Base-by-base conservation (phyloP, 768 basidiomycete species). In the Boletus huronensis region DNA sequence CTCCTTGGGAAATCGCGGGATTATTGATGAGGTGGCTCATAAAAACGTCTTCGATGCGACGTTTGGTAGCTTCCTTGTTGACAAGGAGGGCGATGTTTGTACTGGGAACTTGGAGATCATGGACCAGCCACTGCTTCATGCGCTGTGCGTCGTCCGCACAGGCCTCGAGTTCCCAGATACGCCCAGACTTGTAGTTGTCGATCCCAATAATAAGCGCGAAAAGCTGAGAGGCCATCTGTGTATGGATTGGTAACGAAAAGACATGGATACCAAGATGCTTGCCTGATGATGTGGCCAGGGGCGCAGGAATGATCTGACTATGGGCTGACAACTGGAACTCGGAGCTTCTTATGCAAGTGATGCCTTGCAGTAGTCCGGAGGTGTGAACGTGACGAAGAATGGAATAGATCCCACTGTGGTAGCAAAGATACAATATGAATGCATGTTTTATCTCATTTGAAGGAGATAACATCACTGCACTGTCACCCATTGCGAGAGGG, bases 191-290 rank as follows among this genome's bases (percentile, higher is more conserved):
- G 74, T 88, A 88, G 61, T 75, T 74, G 71, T 88, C 84, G 57
- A 88, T 80, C 38, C 87, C 87, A 56, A 88, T 76, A 58, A 88
- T 72, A 53, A 88, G 77, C 1, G 84, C 84, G 59, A 85, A 88
- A 39, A 85, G 70, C 19, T 78, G 81, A 39, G 74, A 61, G 17
- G 70, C 63, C 75, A 81, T 79, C 59, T 69, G 58, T 49, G 26
- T 48, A 54, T 44, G 39, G 36, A 57, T 48, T 58, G 52, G 59
- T 39, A 54, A 48, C 25, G 57, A 28, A 31, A 1, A 45, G 34
- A 17, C 43, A 32, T 39, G 21, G 45, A 52, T 32, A 48, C 53
- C 28, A 21, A 35, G 29, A 52, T 21, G 23, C 56, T 52, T 23
- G 46, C 70, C 55, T 55, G 29, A n/a, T 40, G 52, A 51, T 48